These are phyloP conservation scores for Pisolithus microcarpus DNA, from an alignment of 768 basidiomycete genomes.

Conservation along the genomic window DNA sequence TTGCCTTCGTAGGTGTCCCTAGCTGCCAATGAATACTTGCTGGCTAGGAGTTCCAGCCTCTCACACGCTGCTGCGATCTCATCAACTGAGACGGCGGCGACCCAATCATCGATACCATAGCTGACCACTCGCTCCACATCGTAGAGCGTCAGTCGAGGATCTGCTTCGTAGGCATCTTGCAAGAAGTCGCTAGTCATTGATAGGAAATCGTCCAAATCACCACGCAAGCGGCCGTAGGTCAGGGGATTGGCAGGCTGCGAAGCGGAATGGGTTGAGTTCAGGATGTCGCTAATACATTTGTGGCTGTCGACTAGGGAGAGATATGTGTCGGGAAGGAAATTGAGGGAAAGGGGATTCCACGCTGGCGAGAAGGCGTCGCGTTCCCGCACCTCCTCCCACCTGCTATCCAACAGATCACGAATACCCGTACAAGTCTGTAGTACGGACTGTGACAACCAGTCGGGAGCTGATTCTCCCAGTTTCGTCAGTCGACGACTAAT, in stretches of 20 bases:
- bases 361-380: conserved; percentile 16
- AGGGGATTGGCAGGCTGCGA: neutral
- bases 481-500: conserved; percentile 20
- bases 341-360: conserved; percentile 20
- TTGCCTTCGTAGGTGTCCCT: conserved; percentile 23
- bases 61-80: conserved; percentile 18
- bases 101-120: conserved; percentile 28
- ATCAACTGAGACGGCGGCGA: conserved; percentile 10
- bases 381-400: conserved; percentile 29
- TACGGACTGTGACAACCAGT: conserved; percentile 32
- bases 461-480: conserved; percentile 16
- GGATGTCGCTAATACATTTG: conserved; percentile 20
- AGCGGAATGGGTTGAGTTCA: conserved; percentile 5
- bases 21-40: conserved; percentile 22
- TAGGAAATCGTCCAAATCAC: conserved; percentile 13
- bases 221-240: conserved; percentile 6
- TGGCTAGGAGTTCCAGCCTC: conserved; percentile 21
- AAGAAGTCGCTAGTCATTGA: conserved; percentile 11
- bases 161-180: conserved; percentile 2
- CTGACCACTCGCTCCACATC: conserved; percentile 34
- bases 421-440: conserved; percentile 25
- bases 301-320: conserved; percentile 28
- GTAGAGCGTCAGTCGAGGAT: conserved; percentile 19
- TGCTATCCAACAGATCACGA: conserved; percentile 17
- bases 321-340: conserved; percentile 24